phyloP scores from a whole-genome alignment of 179 eudicot genomes.

The Gypsophila paniculata region DNA sequence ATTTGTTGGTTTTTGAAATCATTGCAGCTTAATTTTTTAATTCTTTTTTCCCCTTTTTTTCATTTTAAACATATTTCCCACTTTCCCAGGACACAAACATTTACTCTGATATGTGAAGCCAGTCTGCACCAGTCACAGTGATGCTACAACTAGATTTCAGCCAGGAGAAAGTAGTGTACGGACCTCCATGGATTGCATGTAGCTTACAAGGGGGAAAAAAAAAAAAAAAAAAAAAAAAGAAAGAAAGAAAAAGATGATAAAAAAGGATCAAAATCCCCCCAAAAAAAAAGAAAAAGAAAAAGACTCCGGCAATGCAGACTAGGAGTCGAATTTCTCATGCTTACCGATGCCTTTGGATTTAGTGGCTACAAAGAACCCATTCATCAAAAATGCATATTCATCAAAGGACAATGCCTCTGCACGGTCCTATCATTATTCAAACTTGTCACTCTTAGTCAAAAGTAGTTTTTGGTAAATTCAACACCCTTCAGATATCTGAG shows the following conservation, averaged over 20 bases:
- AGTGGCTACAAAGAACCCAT: constrained; percentile 6
- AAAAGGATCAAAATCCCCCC: too few species aligned
- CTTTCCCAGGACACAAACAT: not conserved
- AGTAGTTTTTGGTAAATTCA: not conserved
- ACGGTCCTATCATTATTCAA: not conserved
- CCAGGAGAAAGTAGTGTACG: not conserved
- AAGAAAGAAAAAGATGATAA: too few species aligned
- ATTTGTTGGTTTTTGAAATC: not conserved
- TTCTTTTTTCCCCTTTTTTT: not conserved
- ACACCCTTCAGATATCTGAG: not conserved
- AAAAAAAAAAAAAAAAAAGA: too few species aligned
- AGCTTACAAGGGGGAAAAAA: too few species aligned
- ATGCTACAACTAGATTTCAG: not conserved
- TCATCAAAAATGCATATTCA: not conserved
- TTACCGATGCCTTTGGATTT: constrained; percentile 8
- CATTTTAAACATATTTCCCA: not conserved
- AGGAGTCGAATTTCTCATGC: constrained; percentile 1
- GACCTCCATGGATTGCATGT: not conserved
- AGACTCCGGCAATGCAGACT: not conserved
- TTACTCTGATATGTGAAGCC: not conserved
- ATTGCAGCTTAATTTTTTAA: not conserved
- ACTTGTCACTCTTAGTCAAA: not conserved
- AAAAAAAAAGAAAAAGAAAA: not conserved
- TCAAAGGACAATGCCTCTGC: constrained; percentile 15
- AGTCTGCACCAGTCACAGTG: not conserved